Evolutionary conservation across 2,329 filamentous ascomycete species (phyloP), one percentile per base, ranked within the genome.

Genomic region (Colletotrichum musae): DNA sequence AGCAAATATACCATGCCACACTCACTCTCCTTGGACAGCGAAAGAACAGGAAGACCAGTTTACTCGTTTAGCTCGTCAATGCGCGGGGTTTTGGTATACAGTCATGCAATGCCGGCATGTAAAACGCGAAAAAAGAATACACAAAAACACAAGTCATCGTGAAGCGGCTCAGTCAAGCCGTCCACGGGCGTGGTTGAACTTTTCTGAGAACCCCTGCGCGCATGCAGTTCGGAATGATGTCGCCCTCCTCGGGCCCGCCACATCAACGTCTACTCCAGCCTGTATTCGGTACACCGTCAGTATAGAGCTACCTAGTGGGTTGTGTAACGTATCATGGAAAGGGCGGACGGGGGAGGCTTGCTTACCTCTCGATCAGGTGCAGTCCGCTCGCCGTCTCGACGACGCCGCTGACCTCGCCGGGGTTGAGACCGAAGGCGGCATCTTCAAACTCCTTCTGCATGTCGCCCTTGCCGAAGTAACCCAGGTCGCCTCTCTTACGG

Each of bases 381-480:
- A 98, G 85, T 1, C 96, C 96, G 60, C 95, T 98, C 58, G 94
- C 95, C 47, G 96, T 98, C 82, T 97, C 93, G 13, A 98, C 92
- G 45, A 98, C 87, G 54, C 88, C 86, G 82, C 95, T 98, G 77
- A 98, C 90, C 82, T 98, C 89, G 41, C 94, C 95, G 2, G 92
- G 91, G 80, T 95, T 88, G 64, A 99, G 86, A n/a, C 88, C 91
- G 83, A 99, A 99, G 1, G 96, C 93, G 5, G 95, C 95, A 65
- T 98, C 94, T 83, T 99, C 96, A 77, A 99, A 99, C 82, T 98
- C 95, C 85, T 95, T 95, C 80, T 99, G 96, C 96, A 99, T 99
- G 77, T 98, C 95, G 32, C 94, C 94, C 76, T 88, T 91, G 64
- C 94, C 95, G 80, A 99, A 99, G 82, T 95, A 97, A 21, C 96